phyloP scores from a whole-genome alignment of 2,329 filamentous ascomycete genomes.

The Fusarium bulbicola region DNA sequence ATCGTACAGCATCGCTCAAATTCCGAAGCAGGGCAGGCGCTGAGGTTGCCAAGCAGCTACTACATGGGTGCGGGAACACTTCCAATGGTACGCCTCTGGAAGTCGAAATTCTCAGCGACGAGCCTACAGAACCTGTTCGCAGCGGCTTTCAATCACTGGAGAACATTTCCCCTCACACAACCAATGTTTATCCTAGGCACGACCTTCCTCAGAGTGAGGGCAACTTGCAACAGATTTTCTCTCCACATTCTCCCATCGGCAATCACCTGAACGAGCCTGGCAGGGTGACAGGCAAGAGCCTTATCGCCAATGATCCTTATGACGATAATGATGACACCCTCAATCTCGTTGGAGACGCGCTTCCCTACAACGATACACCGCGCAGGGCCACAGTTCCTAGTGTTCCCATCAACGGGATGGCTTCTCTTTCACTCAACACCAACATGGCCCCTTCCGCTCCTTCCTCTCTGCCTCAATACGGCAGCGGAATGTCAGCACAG shows the following conservation, averaged over 20 bases:
- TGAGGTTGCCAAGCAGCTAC: conserved; percentile 63
- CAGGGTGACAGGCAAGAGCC: conserved; percentile 71
- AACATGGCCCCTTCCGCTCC: conserved; percentile 56
- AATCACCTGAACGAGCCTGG: conserved; percentile 71
- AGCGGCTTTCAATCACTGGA: conserved; percentile 71
- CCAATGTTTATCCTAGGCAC: conserved; percentile 59
- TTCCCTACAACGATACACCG: conserved; percentile 65
- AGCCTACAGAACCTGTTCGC: conserved; percentile 52
- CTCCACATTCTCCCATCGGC: conserved; percentile 76
- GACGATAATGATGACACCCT: conserved; percentile 75
- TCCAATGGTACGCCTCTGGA: conserved; percentile 44
- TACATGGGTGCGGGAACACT: conserved; percentile 63
- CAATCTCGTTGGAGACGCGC: conserved; percentile 73
- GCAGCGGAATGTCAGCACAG: conserved; percentile 53
- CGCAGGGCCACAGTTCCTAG: conserved; percentile 76
- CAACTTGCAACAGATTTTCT: conserved; percentile 70
- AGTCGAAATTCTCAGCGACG: conserved; percentile 64
- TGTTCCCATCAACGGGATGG: conserved; percentile 74
- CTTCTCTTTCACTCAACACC: conserved; percentile 76
- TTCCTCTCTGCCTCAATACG: conserved; percentile 62
- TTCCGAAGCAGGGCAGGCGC: conserved; percentile 65
- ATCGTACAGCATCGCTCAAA: conserved; percentile 61
- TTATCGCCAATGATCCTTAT: conserved; percentile 72
- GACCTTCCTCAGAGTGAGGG: conserved; percentile 69
- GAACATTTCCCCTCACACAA: conserved; percentile 69